Conservation (phyloP, 169 alveolate genomes). For the Perkinsus olseni region DNA sequence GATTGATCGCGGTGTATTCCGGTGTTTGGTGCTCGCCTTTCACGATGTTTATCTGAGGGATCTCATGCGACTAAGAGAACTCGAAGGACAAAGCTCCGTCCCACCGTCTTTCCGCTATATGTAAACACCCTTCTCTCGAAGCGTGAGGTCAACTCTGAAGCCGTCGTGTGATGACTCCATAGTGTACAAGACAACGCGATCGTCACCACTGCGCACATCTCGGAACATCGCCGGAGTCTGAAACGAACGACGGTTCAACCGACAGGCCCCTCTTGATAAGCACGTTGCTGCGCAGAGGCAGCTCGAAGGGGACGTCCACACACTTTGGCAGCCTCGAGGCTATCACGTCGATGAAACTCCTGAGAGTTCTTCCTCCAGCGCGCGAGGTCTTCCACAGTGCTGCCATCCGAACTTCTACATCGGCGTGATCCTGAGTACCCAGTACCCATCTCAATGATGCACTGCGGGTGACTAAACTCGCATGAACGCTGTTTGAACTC, state of each 20-base stretch:
- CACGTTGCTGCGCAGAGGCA: too few relatives aligned
- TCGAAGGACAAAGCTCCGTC: neutral
- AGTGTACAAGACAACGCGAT: neutral
- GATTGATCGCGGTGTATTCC: neutral
- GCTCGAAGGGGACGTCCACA: too few relatives aligned
- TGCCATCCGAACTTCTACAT: too few relatives aligned
- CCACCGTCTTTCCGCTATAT: neutral
- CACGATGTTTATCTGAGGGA: neutral
- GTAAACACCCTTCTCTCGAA: neutral
- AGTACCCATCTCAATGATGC: too few relatives aligned
- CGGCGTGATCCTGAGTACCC: too few relatives aligned
- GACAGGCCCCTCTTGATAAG: too few relatives aligned
- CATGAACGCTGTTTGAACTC: too few relatives aligned
- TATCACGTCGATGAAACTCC: neutral
- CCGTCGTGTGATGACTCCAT: neutral
- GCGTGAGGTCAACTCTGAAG: neutral
- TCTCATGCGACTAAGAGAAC: too few relatives aligned
- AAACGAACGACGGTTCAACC: too few relatives aligned
- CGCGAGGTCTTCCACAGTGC: too few relatives aligned
- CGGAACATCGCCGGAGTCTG: neutral
- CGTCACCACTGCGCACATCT: neutral
- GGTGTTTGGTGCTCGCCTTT: neutral
- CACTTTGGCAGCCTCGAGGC: too few relatives aligned
- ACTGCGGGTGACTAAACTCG: too few relatives aligned
- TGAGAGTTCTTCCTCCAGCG: neutral